These are phyloP conservation scores for Panus rudis DNA, from an alignment of 768 basidiomycete species.

Conservation along the genomic window DNA sequence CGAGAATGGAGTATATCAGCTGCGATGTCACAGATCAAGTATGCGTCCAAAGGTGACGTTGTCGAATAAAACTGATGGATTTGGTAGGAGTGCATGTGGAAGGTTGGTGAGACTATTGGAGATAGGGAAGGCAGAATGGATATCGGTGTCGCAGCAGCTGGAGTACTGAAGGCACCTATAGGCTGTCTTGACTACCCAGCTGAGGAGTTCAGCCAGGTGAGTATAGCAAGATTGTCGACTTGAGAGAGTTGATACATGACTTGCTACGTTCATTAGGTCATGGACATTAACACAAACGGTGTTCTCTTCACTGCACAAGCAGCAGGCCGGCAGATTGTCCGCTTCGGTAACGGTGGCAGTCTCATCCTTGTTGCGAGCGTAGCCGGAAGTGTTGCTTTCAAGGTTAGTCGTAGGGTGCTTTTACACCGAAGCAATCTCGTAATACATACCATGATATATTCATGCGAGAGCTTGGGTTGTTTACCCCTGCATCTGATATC, in stretches of 20 bases:
- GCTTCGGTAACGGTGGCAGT: constrained; percentile 23
- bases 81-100: constrained; percentile 36
- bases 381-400: constrained; percentile 47
- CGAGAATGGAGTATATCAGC: constrained; percentile 48
- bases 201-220: constrained; percentile 51
- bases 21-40: constrained; percentile 60
- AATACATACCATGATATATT: too few species aligned
- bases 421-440: not conserved
- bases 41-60: constrained; percentile 1
- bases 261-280: constrained; percentile 39
- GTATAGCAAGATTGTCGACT: too few species aligned
- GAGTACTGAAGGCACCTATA: constrained; percentile 43
- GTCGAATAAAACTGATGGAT: not conserved
- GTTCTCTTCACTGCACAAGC: constrained; percentile 24
- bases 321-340: constrained; percentile 22
- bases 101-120: constrained; percentile 46
- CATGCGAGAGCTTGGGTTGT: too few species aligned
- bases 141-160: constrained; percentile 69
- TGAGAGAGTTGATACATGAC: too few species aligned
- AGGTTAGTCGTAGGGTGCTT: constrained; percentile 28
- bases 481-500: too few species aligned
- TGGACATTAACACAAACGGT: constrained; percentile 48
- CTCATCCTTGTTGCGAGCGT: constrained; percentile 33
- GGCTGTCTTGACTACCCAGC: constrained; percentile 59
- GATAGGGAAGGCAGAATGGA: constrained; percentile 65